Conservation (phyloP, 2,329 filamentous ascomycete genomes). For the Cadophora sp. region DNA sequence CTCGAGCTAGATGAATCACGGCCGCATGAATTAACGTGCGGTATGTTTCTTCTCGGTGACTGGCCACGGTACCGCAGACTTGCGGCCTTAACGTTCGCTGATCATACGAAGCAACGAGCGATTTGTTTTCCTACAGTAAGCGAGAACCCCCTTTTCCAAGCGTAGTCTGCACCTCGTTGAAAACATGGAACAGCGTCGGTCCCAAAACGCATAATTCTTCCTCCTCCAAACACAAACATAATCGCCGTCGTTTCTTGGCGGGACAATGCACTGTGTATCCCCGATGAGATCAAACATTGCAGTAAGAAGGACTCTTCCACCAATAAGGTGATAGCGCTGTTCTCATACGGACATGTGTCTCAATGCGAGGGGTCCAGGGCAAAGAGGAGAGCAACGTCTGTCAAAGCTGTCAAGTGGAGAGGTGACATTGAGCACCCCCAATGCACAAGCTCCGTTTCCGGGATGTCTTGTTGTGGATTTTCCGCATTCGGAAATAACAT, state of each 20-base stretch:
- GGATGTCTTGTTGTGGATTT: background rate
- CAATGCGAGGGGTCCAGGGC: background rate
- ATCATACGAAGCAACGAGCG: background rate
- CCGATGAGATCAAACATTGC: background rate
- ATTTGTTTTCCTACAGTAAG: background rate
- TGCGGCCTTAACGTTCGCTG: background rate
- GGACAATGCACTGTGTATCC: background rate
- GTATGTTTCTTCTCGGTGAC: background rate
- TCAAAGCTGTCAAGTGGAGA: background rate
- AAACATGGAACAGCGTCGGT: background rate
- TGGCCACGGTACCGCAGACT: background rate
- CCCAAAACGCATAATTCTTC: background rate
- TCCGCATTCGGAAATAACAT: too few relatives aligned
- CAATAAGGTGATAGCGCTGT: background rate
- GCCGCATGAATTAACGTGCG: background rate
- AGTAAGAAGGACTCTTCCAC: background rate
- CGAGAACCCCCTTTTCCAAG: background rate
- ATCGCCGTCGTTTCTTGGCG: background rate
- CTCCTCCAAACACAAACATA: background rate
- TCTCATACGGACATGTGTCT: background rate
- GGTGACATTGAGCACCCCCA: too few relatives aligned
- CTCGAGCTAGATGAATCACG: background rate
- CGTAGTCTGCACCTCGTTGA: background rate
- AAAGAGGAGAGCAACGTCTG: background rate
- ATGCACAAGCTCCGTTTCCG: background rate